These are phyloP conservation scores for Fusarium ramigenum DNA, from an alignment of 2,329 filamentous ascomycete species.

Conservation along the genomic window DNA sequence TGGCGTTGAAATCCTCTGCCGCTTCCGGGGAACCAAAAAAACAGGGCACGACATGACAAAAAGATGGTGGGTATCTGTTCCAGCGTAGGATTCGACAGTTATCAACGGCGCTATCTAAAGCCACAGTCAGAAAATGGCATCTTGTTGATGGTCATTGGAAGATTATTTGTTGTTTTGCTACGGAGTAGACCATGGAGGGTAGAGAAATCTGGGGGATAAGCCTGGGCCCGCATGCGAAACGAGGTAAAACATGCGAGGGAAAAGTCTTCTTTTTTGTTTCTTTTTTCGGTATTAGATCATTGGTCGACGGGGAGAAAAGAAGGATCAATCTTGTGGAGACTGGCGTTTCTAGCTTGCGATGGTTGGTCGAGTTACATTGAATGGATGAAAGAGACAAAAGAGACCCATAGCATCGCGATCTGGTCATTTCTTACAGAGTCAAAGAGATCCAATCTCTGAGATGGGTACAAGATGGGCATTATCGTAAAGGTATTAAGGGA, in stretches of 20 bases:
- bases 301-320: slow-evolving; percentile 13
- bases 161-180: neutral
- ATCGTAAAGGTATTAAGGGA: neutral
- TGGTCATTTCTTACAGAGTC: slow-evolving; percentile 12
- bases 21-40: slow-evolving; percentile 28
- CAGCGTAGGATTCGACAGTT: slow-evolving; percentile 1
- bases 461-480: neutral
- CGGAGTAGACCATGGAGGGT: slow-evolving; percentile 11
- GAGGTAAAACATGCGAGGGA: slow-evolving; percentile 13
- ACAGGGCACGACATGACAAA: slow-evolving; percentile 14
- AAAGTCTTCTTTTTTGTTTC: slow-evolving; percentile 24
- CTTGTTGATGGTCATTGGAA: slow-evolving; percentile 6
- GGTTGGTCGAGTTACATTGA: slow-evolving; percentile 5
- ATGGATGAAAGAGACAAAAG: neutral
- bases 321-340: slow-evolving; percentile 29
- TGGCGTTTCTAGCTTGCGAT: slow-evolving; percentile 21
- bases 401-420: slow-evolving; percentile 20
- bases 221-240: slow-evolving; percentile 8
- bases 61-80: slow-evolving; percentile 19
- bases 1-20: slow-evolving; percentile 32
- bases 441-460: neutral
- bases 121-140: slow-evolving; percentile 12
- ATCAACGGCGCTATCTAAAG: neutral
- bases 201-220: slow-evolving; percentile 19
- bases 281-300: slow-evolving; percentile 24